Conservation (phyloP, 2,329 filamentous ascomycete genomes). For the Rutstroemia sp. region DNA sequence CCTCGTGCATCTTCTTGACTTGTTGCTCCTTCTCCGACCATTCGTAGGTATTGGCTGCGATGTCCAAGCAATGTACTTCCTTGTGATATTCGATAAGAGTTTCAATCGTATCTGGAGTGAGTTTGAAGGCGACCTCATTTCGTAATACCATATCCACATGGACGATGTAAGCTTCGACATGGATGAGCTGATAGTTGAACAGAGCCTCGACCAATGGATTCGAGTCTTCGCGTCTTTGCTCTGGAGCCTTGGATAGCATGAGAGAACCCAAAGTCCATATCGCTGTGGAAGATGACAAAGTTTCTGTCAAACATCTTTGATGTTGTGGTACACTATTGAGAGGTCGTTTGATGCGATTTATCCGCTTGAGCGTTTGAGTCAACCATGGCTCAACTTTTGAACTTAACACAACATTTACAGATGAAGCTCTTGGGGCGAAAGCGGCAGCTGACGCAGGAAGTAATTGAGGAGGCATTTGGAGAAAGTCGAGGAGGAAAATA, state of each 20-base stretch:
- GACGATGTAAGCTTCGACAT: conserved; percentile 95
- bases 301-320: conserved; percentile 91
- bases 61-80: conserved; percentile 86
- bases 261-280: conserved; percentile 93
- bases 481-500: conserved; percentile 3
- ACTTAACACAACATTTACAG: conserved; percentile 88
- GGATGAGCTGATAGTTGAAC: conserved; percentile 87
- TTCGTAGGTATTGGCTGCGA: conserved; percentile 80
- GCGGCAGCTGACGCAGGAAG: conserved; percentile 92
- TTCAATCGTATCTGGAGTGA: conserved; percentile 91
- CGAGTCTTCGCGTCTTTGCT: conserved; percentile 74
- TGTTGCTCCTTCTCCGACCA: conserved; percentile 97
- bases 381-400: conserved; percentile 94
- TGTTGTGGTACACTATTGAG: conserved; percentile 96
- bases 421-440: conserved; percentile 83
- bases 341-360: conserved; percentile 93
- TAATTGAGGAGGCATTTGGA: conserved; percentile 78
- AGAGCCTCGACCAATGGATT: conserved; percentile 80
- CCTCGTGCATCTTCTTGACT: conserved; percentile 93
- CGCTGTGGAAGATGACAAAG: conserved; percentile 77
- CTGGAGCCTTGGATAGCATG: conserved; percentile 85
- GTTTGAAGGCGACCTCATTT: conserved; percentile 96
- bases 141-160: conserved; percentile 98
- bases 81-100: conserved; percentile 91
- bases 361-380: conserved; percentile 91